Evolutionary conservation across 2,329 filamentous ascomycete genomes (phyloP), one percentile per base, ranked within the genome.

Genomic region (Zasmidium cellare): DNA sequence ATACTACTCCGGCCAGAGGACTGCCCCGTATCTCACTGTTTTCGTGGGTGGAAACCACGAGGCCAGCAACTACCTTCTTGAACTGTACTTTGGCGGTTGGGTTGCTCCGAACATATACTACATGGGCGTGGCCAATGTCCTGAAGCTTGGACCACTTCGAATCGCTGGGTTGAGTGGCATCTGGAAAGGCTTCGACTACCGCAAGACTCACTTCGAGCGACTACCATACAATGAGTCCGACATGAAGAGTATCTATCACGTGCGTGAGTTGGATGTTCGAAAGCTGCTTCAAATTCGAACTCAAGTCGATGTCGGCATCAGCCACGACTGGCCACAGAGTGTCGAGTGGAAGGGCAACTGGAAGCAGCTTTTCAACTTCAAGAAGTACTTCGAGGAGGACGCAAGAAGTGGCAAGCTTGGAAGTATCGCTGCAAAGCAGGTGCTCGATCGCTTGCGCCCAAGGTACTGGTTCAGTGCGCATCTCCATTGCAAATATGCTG

Each of bases 91-190:
- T 71, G 94, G 94, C 52, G 94, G 94, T 51, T 99, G 94, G 94
- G 94, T 91, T 5, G 93, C 93, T 7, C 92, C 91, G 9, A 96
- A 94, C 66, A 97, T 99, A 63, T 99, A 97, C 80, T 99, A 97
- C 76, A 83, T 97, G 73, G 94, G 94, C 50, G 91, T 92, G 31
- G 91, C 94, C 59, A 97, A 96, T 71, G 87, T 99, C 9, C 73
- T 99, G 44, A 87, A 88, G 18, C 80, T 96, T 28, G 93, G 93
- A 0, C 88, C 90, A 1, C 77, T 99, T 50, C 87, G 94, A 20
- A 96, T 99, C 61, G 90, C 91, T 35, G 93, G 89, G 3, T 80
- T 97, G 72, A 94, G 91, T 53, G 94, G 94, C 5, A 99, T 99
- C 63, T 99, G 91, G 90, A 97, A 97, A 74, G 89, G 87, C 1